These are phyloP conservation scores for Pinus tabuliformis DNA, from an alignment of 75 land plant species.

Conservation along the genomic window DNA sequence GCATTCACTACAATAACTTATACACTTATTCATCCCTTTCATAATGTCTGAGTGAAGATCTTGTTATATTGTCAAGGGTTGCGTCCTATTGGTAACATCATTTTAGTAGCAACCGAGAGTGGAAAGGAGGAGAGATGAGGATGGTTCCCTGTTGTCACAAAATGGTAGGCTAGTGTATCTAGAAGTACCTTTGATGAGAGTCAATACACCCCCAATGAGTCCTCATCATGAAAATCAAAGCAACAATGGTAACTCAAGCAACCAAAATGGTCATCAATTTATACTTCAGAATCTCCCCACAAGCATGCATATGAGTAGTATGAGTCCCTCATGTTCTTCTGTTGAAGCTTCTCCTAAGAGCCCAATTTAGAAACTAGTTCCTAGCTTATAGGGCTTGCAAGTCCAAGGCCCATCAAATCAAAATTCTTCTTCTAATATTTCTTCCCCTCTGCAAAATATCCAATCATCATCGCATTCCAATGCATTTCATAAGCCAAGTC, in stretches of 20 bases:
- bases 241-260: not conserved
- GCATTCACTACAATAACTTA: no score
- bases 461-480: slow-evolving; percentile 5
- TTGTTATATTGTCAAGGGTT: no score
- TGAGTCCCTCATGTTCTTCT: no score
- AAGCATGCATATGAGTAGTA: no score
- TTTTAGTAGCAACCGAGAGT: not conserved
- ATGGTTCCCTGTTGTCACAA: not conserved
- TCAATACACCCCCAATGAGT: not conserved
- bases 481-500: slow-evolving; percentile 13
- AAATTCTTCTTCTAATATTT: not conserved
- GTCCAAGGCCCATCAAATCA: not conserved
- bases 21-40: no score
- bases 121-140: slow-evolving; percentile 7
- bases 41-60: no score
- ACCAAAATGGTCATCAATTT: slow-evolving; percentile 5
- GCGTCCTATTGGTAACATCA: no score
- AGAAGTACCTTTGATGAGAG: not conserved
- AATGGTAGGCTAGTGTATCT: not conserved
- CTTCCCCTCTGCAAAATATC: not conserved
- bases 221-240: not conserved
- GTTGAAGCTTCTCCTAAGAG: no score
- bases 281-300: no score
- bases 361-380: no score
- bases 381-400: no score